These are phyloP conservation scores for Polysphondylium violaceum DNA, from an alignment of 78 protist genomes.

Conservation along the genomic window DNA sequence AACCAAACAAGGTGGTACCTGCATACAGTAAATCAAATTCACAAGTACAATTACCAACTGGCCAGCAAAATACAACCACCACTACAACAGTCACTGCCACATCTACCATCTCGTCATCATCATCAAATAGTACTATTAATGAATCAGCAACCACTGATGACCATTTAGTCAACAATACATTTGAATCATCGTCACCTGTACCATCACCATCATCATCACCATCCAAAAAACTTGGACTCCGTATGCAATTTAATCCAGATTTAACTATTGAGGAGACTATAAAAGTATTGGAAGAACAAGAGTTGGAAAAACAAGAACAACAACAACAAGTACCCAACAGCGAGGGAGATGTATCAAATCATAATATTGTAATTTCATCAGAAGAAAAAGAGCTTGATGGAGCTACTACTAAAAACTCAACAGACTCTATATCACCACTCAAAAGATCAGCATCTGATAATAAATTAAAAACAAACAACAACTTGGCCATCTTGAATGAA, in stretches of 20 bases:
- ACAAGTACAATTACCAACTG: neutral
- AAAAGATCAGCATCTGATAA: no score
- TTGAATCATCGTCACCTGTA: conserved; percentile 46
- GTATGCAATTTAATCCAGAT: conserved; percentile 46
- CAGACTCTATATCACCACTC: neutral
- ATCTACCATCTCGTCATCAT: neutral
- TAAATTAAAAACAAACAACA: no score
- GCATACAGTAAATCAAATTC: neutral
- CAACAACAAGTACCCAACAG: neutral
- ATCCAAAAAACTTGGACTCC: conserved; percentile 1
- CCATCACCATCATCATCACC: conserved; percentile 59
- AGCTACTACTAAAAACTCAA: neutral
- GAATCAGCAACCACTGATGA: neutral
- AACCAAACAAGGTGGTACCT: neutral
- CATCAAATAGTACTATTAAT: neutral
- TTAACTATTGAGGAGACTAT: conserved; percentile 14
- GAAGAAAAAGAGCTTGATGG: neutral
- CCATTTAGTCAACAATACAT: conserved; percentile 13
- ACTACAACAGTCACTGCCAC: conserved; percentile 5
- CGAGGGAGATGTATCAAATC: no score
- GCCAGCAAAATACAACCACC: neutral
- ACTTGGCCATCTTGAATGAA: no score
- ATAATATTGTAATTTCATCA: no score
- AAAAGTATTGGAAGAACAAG: neutral
- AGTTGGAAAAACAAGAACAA: conserved; percentile 9